These are phyloP conservation scores for Sistotremastrum suecicum DNA, from an alignment of 768 basidiomycete species.

Conservation along the genomic window DNA sequence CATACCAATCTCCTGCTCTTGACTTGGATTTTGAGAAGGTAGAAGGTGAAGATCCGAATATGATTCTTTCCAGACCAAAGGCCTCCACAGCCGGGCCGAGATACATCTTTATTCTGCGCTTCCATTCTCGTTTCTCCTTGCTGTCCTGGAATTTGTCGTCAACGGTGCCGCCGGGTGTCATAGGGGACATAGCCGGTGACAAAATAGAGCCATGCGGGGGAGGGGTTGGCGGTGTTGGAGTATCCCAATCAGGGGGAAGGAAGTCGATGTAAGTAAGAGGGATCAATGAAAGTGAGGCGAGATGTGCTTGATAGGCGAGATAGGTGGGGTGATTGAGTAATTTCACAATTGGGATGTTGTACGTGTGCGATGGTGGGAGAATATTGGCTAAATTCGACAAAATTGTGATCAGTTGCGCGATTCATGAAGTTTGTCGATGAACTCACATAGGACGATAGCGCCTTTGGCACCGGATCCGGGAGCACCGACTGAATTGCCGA, in stretches of 20 bases:
- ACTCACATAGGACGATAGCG: slow-evolving; percentile 57
- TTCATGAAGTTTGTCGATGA: neutral
- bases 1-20: slow-evolving; percentile 61
- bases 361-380: slow-evolving; percentile 64
- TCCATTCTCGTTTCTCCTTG: slow-evolving; percentile 41
- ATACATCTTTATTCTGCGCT: slow-evolving; percentile 16
- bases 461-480: slow-evolving; percentile 17
- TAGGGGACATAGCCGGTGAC: slow-evolving; percentile 2
- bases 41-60: slow-evolving; percentile 69
- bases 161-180: neutral
- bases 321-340: slow-evolving; percentile 70
- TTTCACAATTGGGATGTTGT: slow-evolving; percentile 59
- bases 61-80: slow-evolving; percentile 70
- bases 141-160: slow-evolving; percentile 3
- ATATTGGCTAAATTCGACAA: slow-evolving; percentile 44
- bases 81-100: slow-evolving; percentile 72
- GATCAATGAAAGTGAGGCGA: slow-evolving; percentile 60
- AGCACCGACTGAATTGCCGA: slow-evolving; percentile 44
- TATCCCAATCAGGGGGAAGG: slow-evolving; percentile 62
- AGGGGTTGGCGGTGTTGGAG: slow-evolving; percentile 35
- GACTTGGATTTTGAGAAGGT: slow-evolving; percentile 31
- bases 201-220: slow-evolving; percentile 9
- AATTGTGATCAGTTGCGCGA: slow-evolving; percentile 5
- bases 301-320: slow-evolving; percentile 54
- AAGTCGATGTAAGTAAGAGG: slow-evolving; percentile 63